Evolutionary conservation across 345 rosid genomes (phyloP).

Genomic region (Eucalyptus erythrocorys): DNA sequence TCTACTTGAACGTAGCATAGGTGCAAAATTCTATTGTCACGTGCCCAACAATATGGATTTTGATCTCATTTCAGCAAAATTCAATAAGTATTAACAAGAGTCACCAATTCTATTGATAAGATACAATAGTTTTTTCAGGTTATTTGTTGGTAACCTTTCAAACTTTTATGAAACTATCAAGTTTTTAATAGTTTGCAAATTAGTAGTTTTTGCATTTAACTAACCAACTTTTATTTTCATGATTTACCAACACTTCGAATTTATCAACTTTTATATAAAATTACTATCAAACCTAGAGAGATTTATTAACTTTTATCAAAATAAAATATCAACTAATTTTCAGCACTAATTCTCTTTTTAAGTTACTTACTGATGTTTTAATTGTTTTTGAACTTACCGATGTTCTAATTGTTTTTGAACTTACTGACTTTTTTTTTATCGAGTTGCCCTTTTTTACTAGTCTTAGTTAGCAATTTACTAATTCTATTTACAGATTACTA

Average conservation of each 20-base stretch:
- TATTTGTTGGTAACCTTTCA: background rate
- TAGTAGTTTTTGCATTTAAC: background rate
- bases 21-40: background rate
- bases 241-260: background rate
- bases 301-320: too few species aligned
- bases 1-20: background rate
- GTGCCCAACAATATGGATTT: too few species aligned
- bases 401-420: too few species aligned
- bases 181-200: background rate
- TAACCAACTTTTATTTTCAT: background rate
- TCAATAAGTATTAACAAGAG: background rate
- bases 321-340: background rate
- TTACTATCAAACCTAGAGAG: background rate
- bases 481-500: too few species aligned
- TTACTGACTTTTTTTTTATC: too few species aligned
- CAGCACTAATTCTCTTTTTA: too few species aligned
- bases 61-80: background rate
- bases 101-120: too few species aligned
- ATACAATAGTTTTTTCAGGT: too few species aligned
- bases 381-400: too few species aligned
- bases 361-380: too few species aligned
- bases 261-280: too few species aligned
- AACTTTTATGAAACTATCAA: background rate
- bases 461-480: background rate
- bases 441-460: fast-evolving